Evolutionary conservation across 768 basidiomycete species (phyloP).

Genomic region (Fibroporia radiculosa): DNA sequence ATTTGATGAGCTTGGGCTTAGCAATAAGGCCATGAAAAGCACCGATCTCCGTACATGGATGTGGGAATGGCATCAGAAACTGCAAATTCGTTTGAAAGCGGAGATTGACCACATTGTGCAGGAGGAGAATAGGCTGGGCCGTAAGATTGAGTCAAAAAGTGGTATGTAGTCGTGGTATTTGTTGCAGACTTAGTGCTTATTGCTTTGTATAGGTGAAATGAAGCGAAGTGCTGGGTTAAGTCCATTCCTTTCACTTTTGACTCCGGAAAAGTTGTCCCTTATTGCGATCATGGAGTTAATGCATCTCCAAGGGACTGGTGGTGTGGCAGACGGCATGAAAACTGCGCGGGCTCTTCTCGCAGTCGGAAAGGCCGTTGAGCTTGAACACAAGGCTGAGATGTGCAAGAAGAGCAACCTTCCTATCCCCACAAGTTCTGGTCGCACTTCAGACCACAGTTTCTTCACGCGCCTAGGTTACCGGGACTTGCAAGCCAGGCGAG

Average conservation of each 20-base stretch:
- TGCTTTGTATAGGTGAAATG: not conserved
- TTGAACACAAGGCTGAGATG: slow-evolving; percentile 83
- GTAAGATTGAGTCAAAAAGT: not conserved
- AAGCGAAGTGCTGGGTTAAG: slow-evolving; percentile 28
- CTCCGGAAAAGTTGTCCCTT: slow-evolving; percentile 72
- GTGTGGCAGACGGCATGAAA: slow-evolving; percentile 83
- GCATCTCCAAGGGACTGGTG: slow-evolving; percentile 70
- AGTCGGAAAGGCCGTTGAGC: slow-evolving; percentile 81
- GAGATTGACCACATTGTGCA: slow-evolving; percentile 43
- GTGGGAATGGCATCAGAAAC: slow-evolving; percentile 75
- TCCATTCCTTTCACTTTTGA: slow-evolving; percentile 71
- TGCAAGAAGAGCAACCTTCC: slow-evolving; percentile 55
- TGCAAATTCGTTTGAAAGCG: slow-evolving; percentile 40
- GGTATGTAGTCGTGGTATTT: not conserved
- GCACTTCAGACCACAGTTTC: slow-evolving; percentile 30
- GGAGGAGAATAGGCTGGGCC: slow-evolving; percentile 20
- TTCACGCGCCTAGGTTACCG: slow-evolving; percentile 57
- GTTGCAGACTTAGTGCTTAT: not conserved
- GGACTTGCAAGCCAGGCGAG: slow-evolving; percentile 53
- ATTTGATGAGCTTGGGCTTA: slow-evolving; percentile 52
- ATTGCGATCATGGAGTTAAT: slow-evolving; percentile 88
- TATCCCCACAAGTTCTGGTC: slow-evolving; percentile 16
- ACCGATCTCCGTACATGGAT: slow-evolving; percentile 66
- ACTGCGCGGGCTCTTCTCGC: slow-evolving; percentile 72
- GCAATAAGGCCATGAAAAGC: slow-evolving; percentile 33